Conservation (phyloP, 129 eudicot species). For the Flaveria sonorensis region DNA sequence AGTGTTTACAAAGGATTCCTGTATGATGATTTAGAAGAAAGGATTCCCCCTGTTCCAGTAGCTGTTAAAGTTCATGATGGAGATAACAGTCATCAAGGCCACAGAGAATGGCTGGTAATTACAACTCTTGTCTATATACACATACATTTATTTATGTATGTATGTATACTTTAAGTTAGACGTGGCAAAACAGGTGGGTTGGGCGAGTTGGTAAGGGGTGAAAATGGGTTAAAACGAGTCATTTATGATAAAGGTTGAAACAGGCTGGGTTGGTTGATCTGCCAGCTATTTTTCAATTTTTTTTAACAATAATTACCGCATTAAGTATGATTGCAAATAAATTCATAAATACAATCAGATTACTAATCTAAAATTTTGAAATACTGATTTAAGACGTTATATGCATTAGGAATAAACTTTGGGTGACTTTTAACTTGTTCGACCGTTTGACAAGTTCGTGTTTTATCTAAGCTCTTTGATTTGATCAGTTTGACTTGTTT, state of each 20-base stretch:
- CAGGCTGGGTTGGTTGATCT: not conserved
- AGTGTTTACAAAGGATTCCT: slow-evolving; percentile 85
- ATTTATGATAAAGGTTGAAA: not conserved
- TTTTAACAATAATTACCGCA: not conserved
- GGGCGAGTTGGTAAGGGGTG: not conserved
- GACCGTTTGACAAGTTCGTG: not conserved
- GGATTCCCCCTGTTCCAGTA: slow-evolving; percentile 63
- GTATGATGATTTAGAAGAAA: slow-evolving; percentile 51
- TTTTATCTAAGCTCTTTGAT: not conserved
- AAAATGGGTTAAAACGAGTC: not conserved
- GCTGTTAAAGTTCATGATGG: slow-evolving; percentile 98
- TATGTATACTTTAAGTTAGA: not conserved
- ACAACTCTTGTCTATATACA: not conserved
- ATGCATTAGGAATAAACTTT: not conserved
- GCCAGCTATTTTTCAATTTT: not conserved
- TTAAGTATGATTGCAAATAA: not conserved
- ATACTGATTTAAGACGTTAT: not conserved
- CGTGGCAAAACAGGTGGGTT: not conserved
- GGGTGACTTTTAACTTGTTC: not conserved
- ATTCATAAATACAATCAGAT: no score
- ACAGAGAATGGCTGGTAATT: slow-evolving; percentile 93
- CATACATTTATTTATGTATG: not conserved
- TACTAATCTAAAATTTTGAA: no score
- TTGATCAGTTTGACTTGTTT: not conserved
- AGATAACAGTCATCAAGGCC: slow-evolving; percentile 87